Percentiles rank a stretch among this genome's conserved stretches.
These are phyloP conservation scores for Caryopteris hybrid DNA, from an alignment of 305 asterid species.

Conservation along the genomic window DNA sequence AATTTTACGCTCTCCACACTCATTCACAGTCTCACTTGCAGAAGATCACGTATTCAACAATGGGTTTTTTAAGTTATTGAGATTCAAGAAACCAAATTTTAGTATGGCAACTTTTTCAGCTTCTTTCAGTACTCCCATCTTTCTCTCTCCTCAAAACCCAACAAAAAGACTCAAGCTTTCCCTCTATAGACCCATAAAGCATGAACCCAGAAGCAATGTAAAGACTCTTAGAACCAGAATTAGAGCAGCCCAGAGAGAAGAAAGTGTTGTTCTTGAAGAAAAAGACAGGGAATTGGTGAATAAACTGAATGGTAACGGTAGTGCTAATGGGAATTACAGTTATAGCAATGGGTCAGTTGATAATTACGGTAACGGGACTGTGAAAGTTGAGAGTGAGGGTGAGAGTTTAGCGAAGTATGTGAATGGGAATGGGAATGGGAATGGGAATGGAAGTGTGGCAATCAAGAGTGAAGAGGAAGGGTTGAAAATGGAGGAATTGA, in stretches of 20 bases:
- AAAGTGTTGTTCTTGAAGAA: constrained; percentile 52
- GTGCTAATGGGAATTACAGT: constrained; percentile 35
- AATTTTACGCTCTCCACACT: constrained; percentile 5
- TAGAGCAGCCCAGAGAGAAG: constrained; percentile 51
- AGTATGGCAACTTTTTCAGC: constrained; percentile 43
- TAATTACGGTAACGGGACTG: constrained; percentile 33
- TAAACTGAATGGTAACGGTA: constrained; percentile 48
- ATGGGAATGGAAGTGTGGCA: constrained; percentile 27
- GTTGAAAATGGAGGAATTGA: constrained; percentile 35
- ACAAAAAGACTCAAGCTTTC: constrained; percentile 42
- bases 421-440: constrained; percentile 43
- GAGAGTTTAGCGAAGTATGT: constrained; percentile 49
- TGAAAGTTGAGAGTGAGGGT: constrained; percentile 35
- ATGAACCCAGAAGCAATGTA: constrained; percentile 14
- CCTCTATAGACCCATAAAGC: constrained; percentile 17
- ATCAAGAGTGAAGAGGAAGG: constrained; percentile 25
- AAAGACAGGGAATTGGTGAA: constrained; percentile 40
- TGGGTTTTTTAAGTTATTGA: constrained; percentile 14
- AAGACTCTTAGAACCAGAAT: constrained; percentile 31
- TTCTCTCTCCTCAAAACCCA: constrained; percentile 44
- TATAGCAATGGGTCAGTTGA: constrained; percentile 35
- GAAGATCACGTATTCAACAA: background rate
- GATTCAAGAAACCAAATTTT: constrained; percentile 16
- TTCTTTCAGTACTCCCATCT: constrained; percentile 26
- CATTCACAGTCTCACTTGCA: too few species aligned